Evolutionary conservation across 345 rosid genomes (phyloP).

Genomic region (Populus simonii): DNA sequence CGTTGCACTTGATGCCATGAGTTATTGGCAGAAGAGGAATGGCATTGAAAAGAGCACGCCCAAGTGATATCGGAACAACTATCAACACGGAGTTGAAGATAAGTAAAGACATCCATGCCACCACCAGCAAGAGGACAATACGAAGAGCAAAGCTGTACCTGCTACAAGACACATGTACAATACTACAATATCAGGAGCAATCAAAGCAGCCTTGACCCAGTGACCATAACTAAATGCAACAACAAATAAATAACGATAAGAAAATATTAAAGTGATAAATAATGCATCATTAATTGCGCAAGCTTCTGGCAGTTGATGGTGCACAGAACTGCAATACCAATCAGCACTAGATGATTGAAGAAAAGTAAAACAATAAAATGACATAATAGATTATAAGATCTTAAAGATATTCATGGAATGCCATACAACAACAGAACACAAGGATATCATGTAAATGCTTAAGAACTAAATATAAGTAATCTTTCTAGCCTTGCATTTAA

Average conservation of each 20-base stretch:
- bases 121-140: constrained; percentile 74
- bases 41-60: constrained; percentile 85
- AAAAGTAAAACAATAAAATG: background rate
- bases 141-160: constrained; percentile 86
- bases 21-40: constrained; percentile 95
- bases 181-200: constrained; percentile 8
- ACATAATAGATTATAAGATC: background rate
- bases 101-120: constrained; percentile 96
- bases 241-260: background rate
- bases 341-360: background rate
- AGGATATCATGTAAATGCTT: background rate
- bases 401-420: background rate
- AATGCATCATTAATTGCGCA: background rate
- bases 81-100: constrained; percentile 86
- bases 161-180: constrained; percentile 34
- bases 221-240: background rate
- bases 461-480: background rate
- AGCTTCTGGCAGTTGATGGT: background rate
- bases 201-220: background rate
- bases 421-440: background rate
- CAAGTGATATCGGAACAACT: constrained; percentile 89
- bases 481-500: background rate
- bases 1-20: constrained; percentile 97
- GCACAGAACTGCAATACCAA: background rate
- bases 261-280: background rate